Evolutionary conservation across 129 eudicot genomes (phyloP), one percentile per base, ranked within the genome.

Genomic region (Centaurea solstitialis): DNA sequence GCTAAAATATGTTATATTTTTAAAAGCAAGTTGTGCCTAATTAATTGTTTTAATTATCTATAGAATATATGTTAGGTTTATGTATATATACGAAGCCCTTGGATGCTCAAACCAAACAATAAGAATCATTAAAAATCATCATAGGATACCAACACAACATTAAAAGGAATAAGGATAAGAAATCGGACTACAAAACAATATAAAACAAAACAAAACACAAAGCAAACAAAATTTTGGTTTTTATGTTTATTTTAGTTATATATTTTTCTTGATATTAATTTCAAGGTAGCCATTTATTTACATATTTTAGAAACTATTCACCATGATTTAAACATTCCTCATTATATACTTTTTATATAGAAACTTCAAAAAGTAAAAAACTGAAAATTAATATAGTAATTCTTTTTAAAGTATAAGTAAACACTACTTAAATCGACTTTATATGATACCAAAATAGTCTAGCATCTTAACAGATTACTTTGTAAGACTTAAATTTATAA

Each of bases 141-240:
- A 68, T 68, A 28, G 73, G 73, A 68, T 68, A 68, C 73, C 73
- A 68, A 68, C 41, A 68, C 41, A 68, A 28, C 41, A 68, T 22
- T 18, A 68, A 68, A 68, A 13, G 11, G 41, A 68, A 67, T 28
- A 28, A 68, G 30, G 41, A 30, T 28, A 33, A 68, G 4, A 68
- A 68, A 15, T 68, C 8, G 41, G 73, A 30, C 73, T 28, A 68
- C 9, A 68, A 26, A 68, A 68, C 73, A 68, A 68, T 66, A 66
- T 28, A 66, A 66, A 21, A 66, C 35, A 68, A 68, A 26, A 68
- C 73, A 68, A 68, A 68, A 68, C 73, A 68, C 73, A 68, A 68
- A 26, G 73, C 73, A 30, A 68, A 68, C 41, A 68, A 68, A 28
- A 30, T 8, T 13, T 68, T 17, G 4, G 22, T 68, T 28, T 5